A percentile compares a stretch with the other conserved stretches of the same genome.
These are phyloP conservation scores for Thalassiosira exigua DNA, from an alignment of 352 stramenopile species.

Conservation along the genomic window DNA sequence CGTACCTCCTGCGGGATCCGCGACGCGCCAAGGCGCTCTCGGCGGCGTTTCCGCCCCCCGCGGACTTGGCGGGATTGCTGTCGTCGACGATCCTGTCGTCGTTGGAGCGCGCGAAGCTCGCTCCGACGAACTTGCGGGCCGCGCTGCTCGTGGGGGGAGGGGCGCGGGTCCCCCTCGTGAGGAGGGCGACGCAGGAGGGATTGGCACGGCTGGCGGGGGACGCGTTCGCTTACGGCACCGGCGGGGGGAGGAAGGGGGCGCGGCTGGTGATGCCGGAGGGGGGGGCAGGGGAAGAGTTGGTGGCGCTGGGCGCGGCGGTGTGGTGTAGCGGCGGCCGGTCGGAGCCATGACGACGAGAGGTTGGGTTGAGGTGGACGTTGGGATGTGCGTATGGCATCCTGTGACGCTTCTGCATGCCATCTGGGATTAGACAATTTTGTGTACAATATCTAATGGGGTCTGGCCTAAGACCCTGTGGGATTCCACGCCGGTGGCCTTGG, in stretches of 20 bases:
- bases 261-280: slow-evolving; percentile 53
- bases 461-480: too few relatives aligned
- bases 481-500: too few relatives aligned
- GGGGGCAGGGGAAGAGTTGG: slow-evolving; percentile 46
- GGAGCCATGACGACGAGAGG: too few relatives aligned
- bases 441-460: too few relatives aligned
- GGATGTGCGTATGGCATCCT: too few relatives aligned
- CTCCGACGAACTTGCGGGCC: slow-evolving; percentile 60
- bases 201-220: slow-evolving; percentile 49
- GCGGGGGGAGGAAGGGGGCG: slow-evolving; percentile 11
- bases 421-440: too few relatives aligned
- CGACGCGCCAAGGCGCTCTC: slow-evolving; percentile 44
- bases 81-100: slow-evolving; percentile 67
- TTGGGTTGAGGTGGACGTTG: too few relatives aligned
- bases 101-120: slow-evolving; percentile 60
- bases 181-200: slow-evolving; percentile 38
- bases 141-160: slow-evolving; percentile 76
- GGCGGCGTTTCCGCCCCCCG: slow-evolving; percentile 60
- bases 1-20: slow-evolving; percentile 6
- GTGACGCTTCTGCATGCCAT: too few relatives aligned
- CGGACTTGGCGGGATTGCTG: slow-evolving; percentile 58
- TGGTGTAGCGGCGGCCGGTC: slow-evolving; percentile 25
- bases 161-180: slow-evolving; percentile 57
- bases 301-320: slow-evolving; percentile 45
- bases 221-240: slow-evolving; percentile 14